Base-by-base conservation (phyloP, 116 monocot species). In the Posidonia oceanica region DNA sequence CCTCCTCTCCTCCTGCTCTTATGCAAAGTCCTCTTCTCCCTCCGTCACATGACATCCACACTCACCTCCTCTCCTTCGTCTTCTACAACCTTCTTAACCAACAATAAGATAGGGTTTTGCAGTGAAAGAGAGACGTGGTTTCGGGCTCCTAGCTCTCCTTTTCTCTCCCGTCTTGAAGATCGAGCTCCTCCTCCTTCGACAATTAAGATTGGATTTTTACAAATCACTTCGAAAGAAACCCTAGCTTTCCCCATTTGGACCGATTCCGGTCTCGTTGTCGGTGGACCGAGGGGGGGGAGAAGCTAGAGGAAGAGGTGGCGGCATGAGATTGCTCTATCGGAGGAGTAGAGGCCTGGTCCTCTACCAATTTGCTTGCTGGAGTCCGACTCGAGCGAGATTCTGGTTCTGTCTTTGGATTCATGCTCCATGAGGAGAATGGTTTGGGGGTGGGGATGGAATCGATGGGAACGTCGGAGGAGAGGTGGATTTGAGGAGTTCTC, bases 291-390 rank as follows among this genome's bases (percentile, higher is more conserved):
- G n/a, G 65, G 51, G 14, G 15, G 59, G 38, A 14, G 16, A 13
- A 51, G 20, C 2, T 61, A 63, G 42, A 80, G 53, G 15, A 71
- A 74, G 37, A 84, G 58, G 56, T 84, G 84, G 64, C 52, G 71
- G 67, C 80, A 77, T 59, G 84, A 84, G 64, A 84, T 42, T 36
- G 75, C 75, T 12, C 71, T 70, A 52, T 84, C 84, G 55, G 70
- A 14, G 36, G 75, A 60, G 18, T 74, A 74, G 14, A 78, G 36
- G 58, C 75, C 75, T 14, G 57, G 15, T 6, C 55, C 61, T 62
- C 84, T 77, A 8, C 84, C 84, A 39, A 84, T 55, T 22, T 60
- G 36, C 39, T 11, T 71, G 41, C 14, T 22, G 29, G 75, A 71
- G 23, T 40, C 64, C 14, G 21, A 0, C n/a, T 66, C 60, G 51